Evolutionary conservation across 208 protist genomes (phyloP).

Genomic region (Leishmania major): DNA sequence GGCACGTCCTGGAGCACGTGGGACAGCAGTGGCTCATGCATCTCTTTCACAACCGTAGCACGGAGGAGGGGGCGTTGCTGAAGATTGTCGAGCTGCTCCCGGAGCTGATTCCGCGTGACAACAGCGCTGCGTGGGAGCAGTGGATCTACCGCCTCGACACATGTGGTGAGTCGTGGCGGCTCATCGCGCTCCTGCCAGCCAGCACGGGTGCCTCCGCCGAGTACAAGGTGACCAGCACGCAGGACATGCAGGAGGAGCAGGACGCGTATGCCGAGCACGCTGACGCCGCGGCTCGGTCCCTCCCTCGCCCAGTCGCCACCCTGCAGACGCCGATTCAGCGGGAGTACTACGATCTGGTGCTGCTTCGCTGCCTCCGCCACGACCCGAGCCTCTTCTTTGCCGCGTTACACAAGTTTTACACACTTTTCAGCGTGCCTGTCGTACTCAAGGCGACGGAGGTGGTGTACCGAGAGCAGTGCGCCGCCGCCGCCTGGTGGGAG

Average conservation of each 20-base stretch:
- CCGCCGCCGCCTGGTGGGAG: constrained; percentile 23
- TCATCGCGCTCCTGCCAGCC: constrained; percentile 55
- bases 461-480: constrained; percentile 37
- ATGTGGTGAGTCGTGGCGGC: constrained; percentile 48
- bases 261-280: neutral
- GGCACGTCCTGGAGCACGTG: constrained; percentile 24
- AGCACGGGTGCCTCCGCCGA: constrained; percentile 18
- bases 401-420: constrained; percentile 30
- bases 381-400: constrained; percentile 34
- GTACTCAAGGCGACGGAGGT: constrained; percentile 47
- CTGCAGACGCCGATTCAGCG: constrained; percentile 37
- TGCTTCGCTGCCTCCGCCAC: constrained; percentile 57
- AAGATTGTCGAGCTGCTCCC: constrained; percentile 37
- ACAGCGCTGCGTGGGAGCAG: constrained; percentile 57
- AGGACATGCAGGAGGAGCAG: neutral
- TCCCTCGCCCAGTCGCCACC: constrained; percentile 3
- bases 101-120: constrained; percentile 21
- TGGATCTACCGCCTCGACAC: constrained; percentile 75
- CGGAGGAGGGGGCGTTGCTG: constrained; percentile 13
- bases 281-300: neutral
- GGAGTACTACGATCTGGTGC: constrained; percentile 76
- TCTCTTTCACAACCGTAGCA: constrained; percentile 19
- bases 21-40: constrained; percentile 38
- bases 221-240: constrained; percentile 11
- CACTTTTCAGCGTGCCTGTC: constrained; percentile 37